phyloP scores from a whole-genome alignment of 1,284 basidiomycete species.

The Ceratobasidium sp. region DNA sequence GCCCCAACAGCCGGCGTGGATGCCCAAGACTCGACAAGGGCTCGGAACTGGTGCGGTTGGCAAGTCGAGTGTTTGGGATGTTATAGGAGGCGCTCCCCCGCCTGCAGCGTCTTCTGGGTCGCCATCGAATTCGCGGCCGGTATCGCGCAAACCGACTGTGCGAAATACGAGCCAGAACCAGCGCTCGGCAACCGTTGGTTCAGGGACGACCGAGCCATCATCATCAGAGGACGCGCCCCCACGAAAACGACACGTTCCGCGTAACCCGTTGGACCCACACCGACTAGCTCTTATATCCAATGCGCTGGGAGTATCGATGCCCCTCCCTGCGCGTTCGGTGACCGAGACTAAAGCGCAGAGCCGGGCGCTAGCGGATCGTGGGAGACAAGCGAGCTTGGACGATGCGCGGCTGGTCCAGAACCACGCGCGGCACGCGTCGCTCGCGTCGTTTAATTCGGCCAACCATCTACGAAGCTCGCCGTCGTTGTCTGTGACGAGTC shows the following conservation, averaged over 20 bases:
- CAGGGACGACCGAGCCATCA: neutral
- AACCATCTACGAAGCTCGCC: slow-evolving; percentile 60
- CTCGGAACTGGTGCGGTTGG: slow-evolving; percentile 24
- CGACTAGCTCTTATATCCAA: slow-evolving; percentile 83
- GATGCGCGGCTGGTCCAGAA: slow-evolving; percentile 16
- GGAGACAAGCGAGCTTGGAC: slow-evolving; percentile 30
- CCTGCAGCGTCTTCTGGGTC: neutral
- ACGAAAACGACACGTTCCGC: slow-evolving; percentile 59
- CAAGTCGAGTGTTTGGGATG: slow-evolving; percentile 40
- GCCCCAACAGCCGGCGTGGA: slow-evolving; percentile 26
- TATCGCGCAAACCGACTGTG: slow-evolving; percentile 16
- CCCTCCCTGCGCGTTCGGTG: slow-evolving; percentile 63
- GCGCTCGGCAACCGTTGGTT: slow-evolving; percentile 20
- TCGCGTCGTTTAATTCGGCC: slow-evolving; percentile 52
- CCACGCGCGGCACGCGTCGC: slow-evolving; percentile 22
- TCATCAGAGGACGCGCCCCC: neutral
- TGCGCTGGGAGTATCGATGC: slow-evolving; percentile 80
- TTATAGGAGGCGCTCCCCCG: slow-evolving; percentile 8
- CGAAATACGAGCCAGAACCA: neutral
- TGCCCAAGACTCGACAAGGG: slow-evolving; percentile 29
- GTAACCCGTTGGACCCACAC: slow-evolving; percentile 76
- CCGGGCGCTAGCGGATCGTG: slow-evolving; percentile 56
- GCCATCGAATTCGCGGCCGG: neutral
- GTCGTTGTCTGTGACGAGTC: slow-evolving; percentile 73
- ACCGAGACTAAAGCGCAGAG: slow-evolving; percentile 51